phyloP scores from a whole-genome alignment of 805 yeast species.

The Wickerhamiella occidentalis region DNA sequence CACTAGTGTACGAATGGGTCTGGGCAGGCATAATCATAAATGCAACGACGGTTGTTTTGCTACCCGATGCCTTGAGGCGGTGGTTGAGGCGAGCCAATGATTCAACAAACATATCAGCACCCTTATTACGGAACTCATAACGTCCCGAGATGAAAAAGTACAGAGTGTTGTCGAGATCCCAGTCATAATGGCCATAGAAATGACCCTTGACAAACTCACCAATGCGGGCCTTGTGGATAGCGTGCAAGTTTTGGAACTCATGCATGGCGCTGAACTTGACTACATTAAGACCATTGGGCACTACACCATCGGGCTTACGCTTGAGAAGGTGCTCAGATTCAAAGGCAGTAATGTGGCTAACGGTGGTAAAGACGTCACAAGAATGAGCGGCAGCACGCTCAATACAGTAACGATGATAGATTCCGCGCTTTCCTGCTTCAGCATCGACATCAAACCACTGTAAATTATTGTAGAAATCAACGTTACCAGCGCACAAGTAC shows the following conservation, averaged over 20 bases:
- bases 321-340: constrained; percentile 87
- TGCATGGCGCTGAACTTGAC: constrained; percentile 95
- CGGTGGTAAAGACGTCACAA: constrained; percentile 95
- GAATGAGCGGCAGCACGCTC: constrained; percentile 94
- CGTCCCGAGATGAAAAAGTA: constrained; percentile 96
- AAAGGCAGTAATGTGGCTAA: constrained; percentile 92
- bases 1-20: constrained; percentile 88
- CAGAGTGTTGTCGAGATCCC: constrained; percentile 83
- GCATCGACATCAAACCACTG: constrained; percentile 87
- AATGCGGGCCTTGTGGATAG: constrained; percentile 78
- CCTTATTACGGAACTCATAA: constrained; percentile 92
- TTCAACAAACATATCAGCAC: constrained; percentile 91
- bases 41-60: constrained; percentile 89
- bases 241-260: constrained; percentile 95
- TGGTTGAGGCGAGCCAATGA: constrained; percentile 85
- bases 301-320: constrained; percentile 94
- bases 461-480: constrained; percentile 87
- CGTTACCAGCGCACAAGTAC: constrained; percentile 90
- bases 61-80: constrained; percentile 63
- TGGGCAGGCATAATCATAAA: constrained; percentile 97
- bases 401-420: constrained; percentile 91
- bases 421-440: constrained; percentile 96
- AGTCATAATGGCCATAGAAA: constrained; percentile 92
- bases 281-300: constrained; percentile 93
- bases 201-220: constrained; percentile 94